phyloP scores from a whole-genome alignment of 2,329 filamentous ascomycete species.

The Epichloe gansuensis region DNA sequence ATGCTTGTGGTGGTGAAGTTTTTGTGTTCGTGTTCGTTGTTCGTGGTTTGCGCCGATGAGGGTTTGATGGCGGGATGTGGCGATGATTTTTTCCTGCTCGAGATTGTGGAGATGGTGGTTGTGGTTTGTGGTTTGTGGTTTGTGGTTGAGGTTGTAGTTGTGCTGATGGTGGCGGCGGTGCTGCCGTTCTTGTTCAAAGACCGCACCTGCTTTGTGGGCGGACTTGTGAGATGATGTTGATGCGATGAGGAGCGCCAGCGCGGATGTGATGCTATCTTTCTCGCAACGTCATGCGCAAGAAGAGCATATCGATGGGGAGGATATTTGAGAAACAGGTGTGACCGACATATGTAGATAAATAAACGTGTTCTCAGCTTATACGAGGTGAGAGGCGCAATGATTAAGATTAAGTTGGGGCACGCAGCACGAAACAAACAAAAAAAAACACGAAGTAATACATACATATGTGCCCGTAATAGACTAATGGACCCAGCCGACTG shows the following conservation, averaged over 20 bases:
- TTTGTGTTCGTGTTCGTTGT: neutral
- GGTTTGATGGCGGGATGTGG: neutral
- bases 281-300: neutral
- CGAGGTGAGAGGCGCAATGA: too few species aligned
- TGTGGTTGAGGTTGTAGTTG: neutral
- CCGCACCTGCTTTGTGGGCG: neutral
- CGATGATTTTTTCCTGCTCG: neutral
- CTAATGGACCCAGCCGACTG: too few species aligned
- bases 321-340: neutral
- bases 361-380: too few species aligned
- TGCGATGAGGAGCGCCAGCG: slow-evolving; percentile 1
- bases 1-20: slow-evolving; percentile 2
- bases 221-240: neutral
- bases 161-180: neutral
- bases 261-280: neutral
- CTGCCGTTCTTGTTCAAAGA: neutral
- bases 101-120: neutral
- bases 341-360: too few species aligned
- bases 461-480: too few species aligned
- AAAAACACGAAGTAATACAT: too few species aligned
- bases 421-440: too few species aligned
- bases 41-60: neutral
- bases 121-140: too few species aligned
- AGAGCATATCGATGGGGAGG: neutral
- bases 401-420: too few species aligned